A percentile compares a stretch with the other conserved stretches of the same genome.
Evolutionary conservation across 179 eudicot genomes (phyloP).

Genomic region (Beta corolliflora): DNA sequence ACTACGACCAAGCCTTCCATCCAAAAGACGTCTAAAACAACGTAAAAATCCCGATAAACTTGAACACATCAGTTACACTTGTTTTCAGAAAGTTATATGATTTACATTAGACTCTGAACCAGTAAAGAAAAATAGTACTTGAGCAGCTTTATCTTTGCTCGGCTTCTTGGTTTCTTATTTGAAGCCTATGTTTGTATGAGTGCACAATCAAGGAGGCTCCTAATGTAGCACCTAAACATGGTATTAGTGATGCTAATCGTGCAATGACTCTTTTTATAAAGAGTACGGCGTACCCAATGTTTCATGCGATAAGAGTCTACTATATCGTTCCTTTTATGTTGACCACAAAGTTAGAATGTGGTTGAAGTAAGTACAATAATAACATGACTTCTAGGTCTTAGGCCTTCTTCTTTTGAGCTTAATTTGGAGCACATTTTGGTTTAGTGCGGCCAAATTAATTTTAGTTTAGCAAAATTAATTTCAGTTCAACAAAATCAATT

Average conservation of each 20-base stretch:
- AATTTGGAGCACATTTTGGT: too few species aligned
- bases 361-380: too few species aligned
- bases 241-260: neutral
- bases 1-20: too few species aligned
- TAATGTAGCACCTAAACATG: neutral
- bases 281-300: neutral
- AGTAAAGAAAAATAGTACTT: neutral
- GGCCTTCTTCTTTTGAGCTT: too few species aligned
- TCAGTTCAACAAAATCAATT: too few species aligned
- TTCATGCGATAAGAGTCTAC: neutral
- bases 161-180: neutral
- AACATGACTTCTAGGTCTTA: neutral
- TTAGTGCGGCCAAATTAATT: too few species aligned
- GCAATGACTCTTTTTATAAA: neutral
- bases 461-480: too few species aligned
- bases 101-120: neutral
- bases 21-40: too few species aligned
- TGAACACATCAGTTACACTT: too few species aligned
- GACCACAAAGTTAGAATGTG: too few species aligned
- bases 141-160: neutral
- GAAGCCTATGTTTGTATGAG: neutral
- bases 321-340: neutral
- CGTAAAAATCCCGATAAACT: too few species aligned
- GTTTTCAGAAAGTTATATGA: neutral
- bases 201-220: neutral